Percentiles rank a stretch among this genome's conserved stretches.
Conservation (phyloP, 2,329 filamentous ascomycete species). For the Penicillium expansum region DNA sequence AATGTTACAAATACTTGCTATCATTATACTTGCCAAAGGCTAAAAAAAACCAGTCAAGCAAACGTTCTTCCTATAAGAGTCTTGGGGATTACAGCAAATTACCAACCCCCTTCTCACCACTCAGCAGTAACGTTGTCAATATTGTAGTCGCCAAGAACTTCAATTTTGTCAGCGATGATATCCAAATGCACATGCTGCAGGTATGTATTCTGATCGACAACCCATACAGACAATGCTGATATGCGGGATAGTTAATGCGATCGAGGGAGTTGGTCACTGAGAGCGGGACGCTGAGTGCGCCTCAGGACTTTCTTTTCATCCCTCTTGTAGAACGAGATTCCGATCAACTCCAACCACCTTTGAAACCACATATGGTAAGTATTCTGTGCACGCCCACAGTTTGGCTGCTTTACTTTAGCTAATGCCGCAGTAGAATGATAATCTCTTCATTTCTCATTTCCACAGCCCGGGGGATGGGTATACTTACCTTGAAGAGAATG, state of each 20-base stretch:
- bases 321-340: slow-evolving; percentile 58
- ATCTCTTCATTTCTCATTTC: slow-evolving; percentile 84
- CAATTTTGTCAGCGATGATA: slow-evolving; percentile 66
- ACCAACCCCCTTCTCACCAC: slow-evolving; percentile 32
- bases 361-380: slow-evolving; percentile 45
- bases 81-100: slow-evolving; percentile 22
- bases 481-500: slow-evolving; percentile 67
- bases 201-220: slow-evolving; percentile 29
- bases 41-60: slow-evolving; percentile 22
- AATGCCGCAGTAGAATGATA: slow-evolving; percentile 59
- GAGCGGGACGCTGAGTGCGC: slow-evolving; percentile 69
- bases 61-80: slow-evolving; percentile 21
- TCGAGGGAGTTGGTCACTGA: slow-evolving; percentile 74
- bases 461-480: slow-evolving; percentile 72
- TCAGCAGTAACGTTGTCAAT: slow-evolving; percentile 65
- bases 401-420: neutral
- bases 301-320: slow-evolving; percentile 76
- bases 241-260: slow-evolving; percentile 65
- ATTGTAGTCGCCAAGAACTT: slow-evolving; percentile 79
- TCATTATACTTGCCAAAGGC: neutral
- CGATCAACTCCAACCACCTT: slow-evolving; percentile 28
- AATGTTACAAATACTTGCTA: neutral
- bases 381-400: neutral
- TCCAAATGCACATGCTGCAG: slow-evolving; percentile 77
- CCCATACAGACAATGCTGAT: slow-evolving; percentile 11